Conservation (phyloP, 768 basidiomycete species). For the Lentinula raphanica region DNA sequence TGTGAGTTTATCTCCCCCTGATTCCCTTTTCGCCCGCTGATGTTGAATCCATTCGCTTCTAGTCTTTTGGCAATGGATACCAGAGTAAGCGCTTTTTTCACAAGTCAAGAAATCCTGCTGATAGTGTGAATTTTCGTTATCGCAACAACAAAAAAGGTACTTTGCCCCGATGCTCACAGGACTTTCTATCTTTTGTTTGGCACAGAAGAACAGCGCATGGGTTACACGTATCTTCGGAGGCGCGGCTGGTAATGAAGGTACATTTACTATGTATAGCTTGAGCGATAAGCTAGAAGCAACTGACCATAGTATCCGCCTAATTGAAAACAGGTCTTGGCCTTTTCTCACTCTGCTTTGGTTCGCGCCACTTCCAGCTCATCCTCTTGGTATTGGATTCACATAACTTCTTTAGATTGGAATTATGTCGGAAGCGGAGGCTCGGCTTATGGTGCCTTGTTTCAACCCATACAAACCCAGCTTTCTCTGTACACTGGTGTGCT, state of each 20-base stretch:
- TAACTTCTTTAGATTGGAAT: conserved; percentile 28
- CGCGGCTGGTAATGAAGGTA: conserved; percentile 43
- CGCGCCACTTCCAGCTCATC: background rate
- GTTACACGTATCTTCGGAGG: conserved; percentile 48
- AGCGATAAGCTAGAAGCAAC: background rate
- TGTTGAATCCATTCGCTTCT: background rate
- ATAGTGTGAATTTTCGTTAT: background rate
- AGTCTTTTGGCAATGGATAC: conserved; percentile 14
- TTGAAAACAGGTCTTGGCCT: conserved; percentile 12
- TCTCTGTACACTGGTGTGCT: conserved; percentile 14
- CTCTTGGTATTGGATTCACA: background rate
- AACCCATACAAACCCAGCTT: conserved; percentile 37
- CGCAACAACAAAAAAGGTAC: conserved; percentile 9
- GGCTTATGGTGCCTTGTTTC: conserved; percentile 34
- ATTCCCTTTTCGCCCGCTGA: background rate
- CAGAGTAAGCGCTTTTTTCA: conserved; percentile 8
- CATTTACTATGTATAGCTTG: background rate
- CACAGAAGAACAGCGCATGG: conserved; percentile 27
- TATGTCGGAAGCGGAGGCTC: conserved; percentile 31
- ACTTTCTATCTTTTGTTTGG: conserved; percentile 39
- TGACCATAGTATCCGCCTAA: background rate
- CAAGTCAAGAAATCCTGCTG: background rate
- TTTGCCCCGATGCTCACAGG: conserved; percentile 44
- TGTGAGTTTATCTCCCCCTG: conserved; percentile 21
- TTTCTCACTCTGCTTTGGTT: conserved; percentile 29